Percentiles rank a stretch among this genome's conserved stretches.
These are phyloP conservation scores for Shiraia bambusicola DNA, from an alignment of 2,329 filamentous ascomycete genomes.

Conservation along the genomic window DNA sequence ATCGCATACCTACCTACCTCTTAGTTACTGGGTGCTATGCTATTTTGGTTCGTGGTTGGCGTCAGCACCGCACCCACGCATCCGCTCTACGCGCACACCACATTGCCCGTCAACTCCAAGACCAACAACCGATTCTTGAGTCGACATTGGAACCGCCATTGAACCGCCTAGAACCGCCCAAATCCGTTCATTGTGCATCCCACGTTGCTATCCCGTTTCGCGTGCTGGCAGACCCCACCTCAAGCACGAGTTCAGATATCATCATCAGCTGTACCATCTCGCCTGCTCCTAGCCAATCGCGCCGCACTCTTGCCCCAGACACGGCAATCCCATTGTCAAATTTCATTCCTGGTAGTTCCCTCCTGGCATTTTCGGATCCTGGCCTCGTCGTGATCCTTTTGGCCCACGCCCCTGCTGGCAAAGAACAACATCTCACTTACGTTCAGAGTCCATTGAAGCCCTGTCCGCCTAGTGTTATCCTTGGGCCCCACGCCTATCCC, in stretches of 20 bases:
- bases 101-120: no score
- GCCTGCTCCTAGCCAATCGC: constrained; percentile 32
- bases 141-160: constrained; percentile 5
- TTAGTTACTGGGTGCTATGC: constrained; percentile 6
- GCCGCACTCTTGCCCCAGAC: constrained; percentile 36
- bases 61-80: constrained; percentile 18
- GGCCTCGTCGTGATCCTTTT: constrained; percentile 14
- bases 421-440: no score
- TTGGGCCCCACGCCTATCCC: background rate
- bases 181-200: constrained; percentile 21
- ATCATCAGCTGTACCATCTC: constrained; percentile 21
- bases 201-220: constrained; percentile 29
- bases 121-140: constrained; percentile 13
- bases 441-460: background rate
- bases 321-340: constrained; percentile 8
- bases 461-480: background rate
- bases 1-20: constrained; percentile 5
- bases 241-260: constrained; percentile 27
- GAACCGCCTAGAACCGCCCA: constrained; percentile 14
- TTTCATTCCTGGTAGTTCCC: constrained; percentile 3
- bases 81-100: constrained; percentile 28
- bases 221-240: constrained; percentile 23
- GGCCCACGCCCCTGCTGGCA: constrained; percentile 5
- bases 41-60: constrained; percentile 6
- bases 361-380: constrained; percentile 15